Evolutionary conservation across 2,329 filamentous ascomycete species (phyloP).

Genomic region (Xylaria sp.): DNA sequence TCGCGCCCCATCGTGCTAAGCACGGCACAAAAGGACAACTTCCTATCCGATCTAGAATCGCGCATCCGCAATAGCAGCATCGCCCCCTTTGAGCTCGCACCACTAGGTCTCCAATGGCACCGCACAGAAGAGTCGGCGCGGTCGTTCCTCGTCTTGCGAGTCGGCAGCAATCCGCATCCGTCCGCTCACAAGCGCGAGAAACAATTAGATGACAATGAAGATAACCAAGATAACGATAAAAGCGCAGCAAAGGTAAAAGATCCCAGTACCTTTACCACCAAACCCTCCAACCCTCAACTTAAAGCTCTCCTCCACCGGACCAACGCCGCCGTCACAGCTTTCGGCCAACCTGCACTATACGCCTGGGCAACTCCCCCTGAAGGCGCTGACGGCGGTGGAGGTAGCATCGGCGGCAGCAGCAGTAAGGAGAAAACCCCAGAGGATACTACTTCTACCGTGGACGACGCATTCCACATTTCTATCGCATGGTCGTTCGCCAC

Average conservation of each 20-base stretch:
- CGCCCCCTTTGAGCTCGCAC: constrained; percentile 48
- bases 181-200: background rate
- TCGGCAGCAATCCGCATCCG: constrained; percentile 43
- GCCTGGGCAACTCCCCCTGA: constrained; percentile 33
- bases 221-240: background rate
- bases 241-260: background rate
- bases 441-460: too few relatives aligned
- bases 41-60: constrained; percentile 61
- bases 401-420: too few relatives aligned
- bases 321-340: constrained; percentile 65
- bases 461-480: constrained; percentile 79
- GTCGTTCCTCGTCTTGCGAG: constrained; percentile 82
- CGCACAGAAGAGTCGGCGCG: constrained; percentile 65
- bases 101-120: constrained; percentile 54
- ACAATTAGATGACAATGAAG: background rate
- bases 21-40: constrained; percentile 73
- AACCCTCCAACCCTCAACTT: constrained; percentile 55
- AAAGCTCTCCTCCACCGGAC: constrained; percentile 67
- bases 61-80: constrained; percentile 46
- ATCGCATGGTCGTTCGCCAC: constrained; percentile 79
- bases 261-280: too few relatives aligned
- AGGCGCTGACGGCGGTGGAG: background rate
- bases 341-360: constrained; percentile 77
- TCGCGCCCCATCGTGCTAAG: constrained; percentile 79
- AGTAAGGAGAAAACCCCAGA: too few relatives aligned